A percentile compares a stretch with the other conserved stretches of the same genome.
These are phyloP conservation scores for Diaporthe sp. DNA, from an alignment of 2,329 filamentous ascomycete genomes.

Conservation along the genomic window DNA sequence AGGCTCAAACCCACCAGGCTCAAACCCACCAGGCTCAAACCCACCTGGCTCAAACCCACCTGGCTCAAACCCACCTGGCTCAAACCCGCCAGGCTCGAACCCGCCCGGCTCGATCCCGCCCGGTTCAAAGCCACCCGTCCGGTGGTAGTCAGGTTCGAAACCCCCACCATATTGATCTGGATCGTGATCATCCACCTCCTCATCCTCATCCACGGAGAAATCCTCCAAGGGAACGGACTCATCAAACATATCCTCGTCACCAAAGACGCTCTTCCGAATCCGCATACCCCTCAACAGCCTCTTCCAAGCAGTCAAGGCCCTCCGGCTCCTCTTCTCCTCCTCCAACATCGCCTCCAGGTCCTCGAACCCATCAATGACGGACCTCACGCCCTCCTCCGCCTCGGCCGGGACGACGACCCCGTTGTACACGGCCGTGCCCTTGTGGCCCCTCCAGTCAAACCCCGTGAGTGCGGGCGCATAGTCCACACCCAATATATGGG, in stretches of 20 bases:
- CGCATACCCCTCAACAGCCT: constrained; percentile 82
- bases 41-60: constrained; percentile 20
- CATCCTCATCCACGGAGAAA: constrained; percentile 52
- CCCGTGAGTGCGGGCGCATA: constrained; percentile 91
- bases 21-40: background rate
- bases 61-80: background rate
- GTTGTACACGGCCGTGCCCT: constrained; percentile 84
- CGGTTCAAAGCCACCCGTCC: constrained; percentile 33
- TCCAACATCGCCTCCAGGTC: constrained; percentile 73
- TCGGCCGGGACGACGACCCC: constrained; percentile 82
- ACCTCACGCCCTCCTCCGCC: constrained; percentile 76
- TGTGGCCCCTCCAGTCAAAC: constrained; percentile 86
- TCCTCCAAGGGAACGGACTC: constrained; percentile 27
- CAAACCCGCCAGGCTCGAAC: background rate
- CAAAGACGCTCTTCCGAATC: constrained; percentile 77
- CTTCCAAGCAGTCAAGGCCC: constrained; percentile 76
- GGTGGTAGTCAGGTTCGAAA: constrained; percentile 14
- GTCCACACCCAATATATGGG: constrained; percentile 81
- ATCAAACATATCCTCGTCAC: constrained; percentile 42
- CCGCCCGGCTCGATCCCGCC: constrained; percentile 15
- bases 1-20: background rate
- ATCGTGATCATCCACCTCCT: constrained; percentile 52
- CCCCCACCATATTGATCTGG: constrained; percentile 35
- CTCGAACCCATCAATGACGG: constrained; percentile 74
- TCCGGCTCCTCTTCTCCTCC: constrained; percentile 69